Base-by-base conservation (phyloP, 2,329 filamentous ascomycete genomes). In the Penicillium fuscoglaucum region DNA sequence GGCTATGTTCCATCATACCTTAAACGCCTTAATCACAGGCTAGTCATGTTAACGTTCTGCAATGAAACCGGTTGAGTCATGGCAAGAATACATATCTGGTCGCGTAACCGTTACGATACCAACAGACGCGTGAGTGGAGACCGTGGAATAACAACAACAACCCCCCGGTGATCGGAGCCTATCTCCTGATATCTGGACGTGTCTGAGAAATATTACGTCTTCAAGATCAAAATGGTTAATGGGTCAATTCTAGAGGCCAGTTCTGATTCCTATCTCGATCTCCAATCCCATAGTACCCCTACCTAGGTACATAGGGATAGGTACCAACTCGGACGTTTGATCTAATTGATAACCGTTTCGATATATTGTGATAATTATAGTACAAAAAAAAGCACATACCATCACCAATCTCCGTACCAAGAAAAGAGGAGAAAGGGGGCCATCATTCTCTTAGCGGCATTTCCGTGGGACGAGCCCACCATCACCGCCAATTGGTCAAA, bases 381-480 rank as follows among this genome's bases (percentile, higher is more conserved):
- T 24, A 45, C 13, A 46, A 53, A 26, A 52, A 53, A 52, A 53
- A 52, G 48, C 54, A 57, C 35, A 49, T 48, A 39, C 39, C 46
- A 51, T 21, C n/a, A 12, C 26, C 37, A 41, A 52, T 52, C 26
- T 52, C 49, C 41, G 41, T 29, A 55, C 52, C 21, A 39, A 54
- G 39, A 41, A 48, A 50, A 54, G 51, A 58, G 58, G 59, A 53
- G 37, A 35, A 55, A 48, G 39, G 56, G 52, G 52, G 50, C 12
- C 33, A 53, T 53, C 33, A 19, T 13, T 49, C 33, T 41, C 19
- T 35, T 24, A 52, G 55, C 41, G 54, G 47, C 33, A 47, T 40
- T 53, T 46, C 28, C 35, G 41, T 47, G 43, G 39, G 13, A 53
- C 15, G 33, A n/a, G 43, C 43, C 19, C 49, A 41, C 5, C 19